phyloP scores from a whole-genome alignment of 352 stramenopile genomes.

The Pythium apleroticum region DNA sequence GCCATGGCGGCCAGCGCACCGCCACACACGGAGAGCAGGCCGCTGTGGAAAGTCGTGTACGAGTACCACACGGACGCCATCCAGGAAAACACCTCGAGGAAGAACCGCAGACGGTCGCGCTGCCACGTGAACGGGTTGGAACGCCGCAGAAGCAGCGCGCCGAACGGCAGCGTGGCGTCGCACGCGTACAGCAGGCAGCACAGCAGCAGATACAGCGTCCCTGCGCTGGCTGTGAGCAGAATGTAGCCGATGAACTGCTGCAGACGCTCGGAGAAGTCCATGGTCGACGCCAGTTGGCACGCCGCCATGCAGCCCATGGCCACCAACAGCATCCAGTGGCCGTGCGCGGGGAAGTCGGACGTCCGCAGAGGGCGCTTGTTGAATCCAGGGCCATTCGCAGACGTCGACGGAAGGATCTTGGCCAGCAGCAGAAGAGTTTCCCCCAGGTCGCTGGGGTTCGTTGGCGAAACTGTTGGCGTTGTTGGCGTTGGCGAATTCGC shows the following conservation, averaged over 20 bases:
- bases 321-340: constrained; percentile 34
- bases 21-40: constrained; percentile 41
- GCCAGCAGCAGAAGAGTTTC: constrained; percentile 51
- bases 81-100: constrained; percentile 75
- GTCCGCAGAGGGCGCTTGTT: neutral
- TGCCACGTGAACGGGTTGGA: constrained; percentile 52
- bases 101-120: constrained; percentile 49
- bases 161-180: constrained; percentile 29
- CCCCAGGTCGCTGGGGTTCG: constrained; percentile 36
- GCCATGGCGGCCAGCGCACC: constrained; percentile 41
- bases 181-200: constrained; percentile 42
- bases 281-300: constrained; percentile 32
- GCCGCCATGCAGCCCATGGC: constrained; percentile 30
- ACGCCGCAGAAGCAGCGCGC: constrained; percentile 51
- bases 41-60: constrained; percentile 57
- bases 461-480: neutral
- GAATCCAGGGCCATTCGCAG: neutral
- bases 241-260: constrained; percentile 52
- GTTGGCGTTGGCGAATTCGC: constrained; percentile 5
- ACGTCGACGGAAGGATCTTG: constrained; percentile 23
- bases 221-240: constrained; percentile 49
- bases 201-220: constrained; percentile 45
- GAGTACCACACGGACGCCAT: constrained; percentile 68
- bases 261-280: constrained; percentile 38
- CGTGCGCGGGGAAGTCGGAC: neutral